Evolutionary conservation across 1,139 yeast species (phyloP).

Genomic region (Geotrichum bryndzae): DNA sequence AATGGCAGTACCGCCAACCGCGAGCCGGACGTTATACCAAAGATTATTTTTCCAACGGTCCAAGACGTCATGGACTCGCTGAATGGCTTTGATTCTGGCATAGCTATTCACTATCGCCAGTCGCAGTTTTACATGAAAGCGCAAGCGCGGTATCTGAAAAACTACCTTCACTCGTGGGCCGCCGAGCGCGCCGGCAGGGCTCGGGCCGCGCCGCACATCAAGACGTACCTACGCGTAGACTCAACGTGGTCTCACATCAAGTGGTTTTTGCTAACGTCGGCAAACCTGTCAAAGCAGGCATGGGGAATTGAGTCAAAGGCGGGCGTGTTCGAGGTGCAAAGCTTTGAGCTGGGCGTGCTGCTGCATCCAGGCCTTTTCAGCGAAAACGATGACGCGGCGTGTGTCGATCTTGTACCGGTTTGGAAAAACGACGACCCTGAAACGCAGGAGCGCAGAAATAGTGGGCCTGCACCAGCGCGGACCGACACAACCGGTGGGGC

Average conservation of each 20-base stretch:
- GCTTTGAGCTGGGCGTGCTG: slow-evolving; percentile 35
- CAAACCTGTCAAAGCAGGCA: slow-evolving; percentile 35
- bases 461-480: not conserved
- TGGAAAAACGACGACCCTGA: slow-evolving; percentile 13
- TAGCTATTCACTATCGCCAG: slow-evolving; percentile 29
- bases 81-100: slow-evolving; percentile 33
- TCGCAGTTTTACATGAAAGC: slow-evolving; percentile 20
- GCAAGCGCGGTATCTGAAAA: slow-evolving; percentile 26
- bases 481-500: not conserved
- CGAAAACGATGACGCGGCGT: not conserved
- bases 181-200: slow-evolving; percentile 30
- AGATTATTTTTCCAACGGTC: slow-evolving; percentile 32
- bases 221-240: slow-evolving; percentile 30
- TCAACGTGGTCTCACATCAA: slow-evolving; percentile 20
- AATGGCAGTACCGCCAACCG: slow-evolving; percentile 18
- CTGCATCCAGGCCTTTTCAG: slow-evolving; percentile 21
- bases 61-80: slow-evolving; percentile 28
- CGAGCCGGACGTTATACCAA: not conserved
- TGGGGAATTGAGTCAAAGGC: slow-evolving; percentile 31
- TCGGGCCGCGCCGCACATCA: slow-evolving; percentile 35
- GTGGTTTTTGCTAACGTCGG: slow-evolving; percentile 35
- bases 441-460: not conserved
- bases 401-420: slow-evolving; percentile 20
- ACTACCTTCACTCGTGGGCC: slow-evolving; percentile 29
- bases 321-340: slow-evolving; percentile 27